Percentiles rank a stretch among this genome's conserved stretches.
phyloP scores from a whole-genome alignment of 1,284 basidiomycete genomes.

The Moesziomyces parantarcticus region DNA sequence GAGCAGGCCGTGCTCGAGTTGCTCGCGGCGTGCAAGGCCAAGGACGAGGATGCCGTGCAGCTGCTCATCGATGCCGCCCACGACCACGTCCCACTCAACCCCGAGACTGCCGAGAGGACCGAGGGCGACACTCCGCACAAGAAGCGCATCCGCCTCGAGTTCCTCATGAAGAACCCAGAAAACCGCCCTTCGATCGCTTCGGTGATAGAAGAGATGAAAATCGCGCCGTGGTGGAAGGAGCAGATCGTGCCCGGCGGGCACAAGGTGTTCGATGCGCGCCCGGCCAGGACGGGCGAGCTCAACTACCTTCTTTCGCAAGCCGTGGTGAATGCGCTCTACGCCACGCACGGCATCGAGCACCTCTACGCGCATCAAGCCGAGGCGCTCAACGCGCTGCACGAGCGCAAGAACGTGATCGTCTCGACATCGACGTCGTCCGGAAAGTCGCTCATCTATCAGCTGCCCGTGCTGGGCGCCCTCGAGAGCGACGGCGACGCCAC shows the following conservation, averaged over 20 bases:
- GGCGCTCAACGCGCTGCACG: constrained; percentile 78
- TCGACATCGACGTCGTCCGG: constrained; percentile 91
- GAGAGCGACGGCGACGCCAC: constrained; percentile 76
- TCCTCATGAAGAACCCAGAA: constrained; percentile 56
- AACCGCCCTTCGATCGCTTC: constrained; percentile 52
- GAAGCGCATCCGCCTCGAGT: constrained; percentile 59
- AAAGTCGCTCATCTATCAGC: constrained; percentile 82
- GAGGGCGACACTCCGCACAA: constrained; percentile 54
- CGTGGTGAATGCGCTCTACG: constrained; percentile 74
- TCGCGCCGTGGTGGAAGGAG: constrained; percentile 63
- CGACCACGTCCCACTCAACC: constrained; percentile 61
- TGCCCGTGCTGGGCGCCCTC: constrained; percentile 79
- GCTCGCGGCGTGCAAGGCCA: constrained; percentile 57
- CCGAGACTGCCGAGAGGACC: constrained; percentile 38
- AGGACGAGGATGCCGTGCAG: constrained; percentile 59
- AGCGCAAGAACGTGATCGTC: constrained; percentile 81
- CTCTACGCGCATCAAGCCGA: constrained; percentile 83
- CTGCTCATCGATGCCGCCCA: constrained; percentile 59
- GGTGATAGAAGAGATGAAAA: constrained; percentile 57
- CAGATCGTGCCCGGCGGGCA: constrained; percentile 66
- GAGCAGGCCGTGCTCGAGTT: constrained; percentile 63
- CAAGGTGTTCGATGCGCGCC: constrained; percentile 53
- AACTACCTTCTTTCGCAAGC: constrained; percentile 63
- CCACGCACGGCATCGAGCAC: constrained; percentile 76
- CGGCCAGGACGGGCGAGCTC: constrained; percentile 45